Base-by-base conservation (phyloP, 176 grass and related monocot genomes). In the Oryza glumipatula region DNA sequence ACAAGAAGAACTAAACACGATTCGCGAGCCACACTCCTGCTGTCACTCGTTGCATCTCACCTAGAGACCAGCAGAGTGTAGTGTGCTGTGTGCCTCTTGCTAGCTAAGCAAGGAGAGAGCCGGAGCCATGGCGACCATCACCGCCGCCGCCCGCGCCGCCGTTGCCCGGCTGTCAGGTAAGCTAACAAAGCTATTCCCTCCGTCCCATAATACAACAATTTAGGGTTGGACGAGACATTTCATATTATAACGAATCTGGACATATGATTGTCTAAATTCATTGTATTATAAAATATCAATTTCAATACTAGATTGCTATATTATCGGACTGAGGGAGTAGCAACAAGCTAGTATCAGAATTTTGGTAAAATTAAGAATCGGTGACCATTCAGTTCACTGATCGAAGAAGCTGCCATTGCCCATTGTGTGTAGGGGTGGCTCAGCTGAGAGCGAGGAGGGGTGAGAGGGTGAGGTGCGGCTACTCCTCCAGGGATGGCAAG, bases 381-480 rank as follows among this genome's bases (percentile, higher is more conserved):
- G 56, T 9, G n/a, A 23, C 6, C 52, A 21, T 58, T 58, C 52
- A 58, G 17, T 8, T 58, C 52, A 58, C 17, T 6, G 9, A 4
- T 5, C n/a, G n/a, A n/a, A 0, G 4, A 1, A 63, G 58, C n/a
- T 23, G 58, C n/a, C 58, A 63, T 23, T 23, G 54, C 54, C 54
- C 54, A 56, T 52, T 52, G 12, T 15, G 4, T 19, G 77, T 79
- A 98, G 93, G 93, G 4, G 23, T 95, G 41, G 83, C 89, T 12
- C 88, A 78, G 87, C 76, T 98, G 70, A 90, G 60, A 88, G 84
- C 49, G 68, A 88, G 88, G 68, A 88, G 88, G 78, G 80, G 75
- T 12, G 85, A 78, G 38, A 98, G 65, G 73, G 83, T 89, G 72
- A 65, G 74, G 84, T 95, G 96, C 89, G 74, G 83, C 32, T 68